Evolutionary conservation across 768 basidiomycete species (phyloP).

Genomic region (Heimioporus sp.): DNA sequence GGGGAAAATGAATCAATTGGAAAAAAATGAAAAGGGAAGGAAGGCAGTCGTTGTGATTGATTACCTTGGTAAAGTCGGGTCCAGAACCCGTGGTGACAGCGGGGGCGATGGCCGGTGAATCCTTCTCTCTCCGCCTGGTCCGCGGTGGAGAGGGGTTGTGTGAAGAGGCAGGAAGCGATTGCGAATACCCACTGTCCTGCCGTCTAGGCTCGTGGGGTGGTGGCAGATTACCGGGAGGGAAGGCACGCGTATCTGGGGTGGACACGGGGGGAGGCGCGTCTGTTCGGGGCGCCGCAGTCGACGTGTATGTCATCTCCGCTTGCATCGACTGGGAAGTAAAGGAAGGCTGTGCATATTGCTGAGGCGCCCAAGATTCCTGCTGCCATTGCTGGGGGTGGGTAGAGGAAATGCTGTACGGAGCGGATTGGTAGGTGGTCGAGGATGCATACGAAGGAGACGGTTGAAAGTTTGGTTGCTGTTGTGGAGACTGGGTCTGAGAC

Average conservation of each 20-base stretch:
- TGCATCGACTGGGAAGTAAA: constrained; percentile 34
- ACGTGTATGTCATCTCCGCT: constrained; percentile 33
- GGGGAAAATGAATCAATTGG: constrained; percentile 9
- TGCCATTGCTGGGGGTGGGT: constrained; percentile 40
- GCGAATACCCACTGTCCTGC: constrained; percentile 32
- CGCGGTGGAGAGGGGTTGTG: constrained; percentile 30
- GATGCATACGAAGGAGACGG: constrained; percentile 29
- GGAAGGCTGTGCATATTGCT: constrained; percentile 27
- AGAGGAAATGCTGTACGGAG: constrained; percentile 28
- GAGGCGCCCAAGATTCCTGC: constrained; percentile 39
- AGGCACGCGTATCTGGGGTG: constrained; percentile 30
- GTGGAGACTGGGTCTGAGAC: constrained; percentile 33
- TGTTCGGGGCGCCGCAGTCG: constrained; percentile 29
- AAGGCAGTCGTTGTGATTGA: constrained; percentile 6
- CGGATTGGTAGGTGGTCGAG: constrained; percentile 27
- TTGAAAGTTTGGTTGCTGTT: constrained; percentile 25
- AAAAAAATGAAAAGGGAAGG: constrained; percentile 9
- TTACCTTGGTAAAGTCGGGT: constrained; percentile 45
- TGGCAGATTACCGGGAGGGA: constrained; percentile 24
- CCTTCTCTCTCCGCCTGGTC: constrained; percentile 37
- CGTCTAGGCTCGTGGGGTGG: constrained; percentile 33
- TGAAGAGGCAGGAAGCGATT: constrained; percentile 24
- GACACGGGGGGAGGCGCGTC: constrained; percentile 30
- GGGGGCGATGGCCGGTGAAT: constrained; percentile 27
- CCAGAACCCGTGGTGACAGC: constrained; percentile 25